Evolutionary conservation across 192 early-diverging fungal genomes (phyloP).

Genomic region (Coemansia sp.): DNA sequence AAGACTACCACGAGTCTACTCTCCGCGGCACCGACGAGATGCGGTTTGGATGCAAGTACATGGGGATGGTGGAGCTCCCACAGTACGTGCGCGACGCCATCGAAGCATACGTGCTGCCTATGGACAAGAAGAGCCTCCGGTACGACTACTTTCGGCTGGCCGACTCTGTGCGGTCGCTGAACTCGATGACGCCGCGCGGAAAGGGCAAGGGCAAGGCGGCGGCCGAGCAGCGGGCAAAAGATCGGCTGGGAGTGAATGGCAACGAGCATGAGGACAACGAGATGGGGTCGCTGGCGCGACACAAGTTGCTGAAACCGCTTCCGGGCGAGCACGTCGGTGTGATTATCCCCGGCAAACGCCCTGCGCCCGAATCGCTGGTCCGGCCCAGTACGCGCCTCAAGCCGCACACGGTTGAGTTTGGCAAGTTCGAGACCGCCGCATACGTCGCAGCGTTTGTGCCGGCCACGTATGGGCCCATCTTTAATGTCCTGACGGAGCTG

Average conservation of each 20-base stretch:
- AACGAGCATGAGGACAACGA: background rate
- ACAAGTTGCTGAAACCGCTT: constrained; percentile 18
- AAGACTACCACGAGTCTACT: no score
- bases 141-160: constrained; percentile 40
- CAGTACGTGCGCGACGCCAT: constrained; percentile 16
- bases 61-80: constrained; percentile 41
- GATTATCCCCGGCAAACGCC: constrained; percentile 23
- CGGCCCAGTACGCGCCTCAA: constrained; percentile 31
- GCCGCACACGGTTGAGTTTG: constrained; percentile 71
- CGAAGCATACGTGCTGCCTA: background rate
- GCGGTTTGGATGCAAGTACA: constrained; percentile 52
- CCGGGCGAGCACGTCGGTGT: constrained; percentile 39
- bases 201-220: constrained; percentile 36
- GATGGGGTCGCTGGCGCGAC: background rate
- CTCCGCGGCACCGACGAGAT: constrained; percentile 48
- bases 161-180: constrained; percentile 46
- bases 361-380: constrained; percentile 34
- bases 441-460: constrained; percentile 69
- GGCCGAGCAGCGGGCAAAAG: constrained; percentile 10
- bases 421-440: constrained; percentile 66
- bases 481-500: constrained; percentile 69
- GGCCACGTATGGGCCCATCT: constrained; percentile 64
- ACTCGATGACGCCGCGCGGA: constrained; percentile 28
- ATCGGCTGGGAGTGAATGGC: background rate
- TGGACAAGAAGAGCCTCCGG: constrained; percentile 24